Percentiles rank a stretch among this genome's conserved stretches.
phyloP scores from a whole-genome alignment of 2,329 filamentous ascomycete genomes.

The Fusarium sp. region DNA sequence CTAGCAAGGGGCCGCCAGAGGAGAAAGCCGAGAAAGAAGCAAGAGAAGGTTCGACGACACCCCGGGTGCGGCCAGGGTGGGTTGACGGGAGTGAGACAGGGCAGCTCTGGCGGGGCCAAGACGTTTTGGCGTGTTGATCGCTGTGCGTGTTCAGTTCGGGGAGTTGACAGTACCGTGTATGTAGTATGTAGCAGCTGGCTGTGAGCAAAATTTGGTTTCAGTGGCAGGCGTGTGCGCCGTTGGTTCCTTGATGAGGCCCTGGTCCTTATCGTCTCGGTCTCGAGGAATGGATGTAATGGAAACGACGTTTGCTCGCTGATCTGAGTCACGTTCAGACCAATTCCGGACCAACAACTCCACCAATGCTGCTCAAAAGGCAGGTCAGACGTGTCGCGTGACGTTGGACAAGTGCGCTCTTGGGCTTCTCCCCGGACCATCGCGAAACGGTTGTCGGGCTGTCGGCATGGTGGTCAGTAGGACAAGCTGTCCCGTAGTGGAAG shows the following conservation, averaged over 20 bases:
- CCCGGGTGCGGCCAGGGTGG: constrained; percentile 34
- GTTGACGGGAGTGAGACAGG: background rate
- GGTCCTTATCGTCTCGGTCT: background rate
- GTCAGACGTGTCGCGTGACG: constrained; percentile 31
- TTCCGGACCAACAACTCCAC: background rate
- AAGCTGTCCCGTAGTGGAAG: constrained; percentile 6
- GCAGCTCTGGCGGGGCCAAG: constrained; percentile 12
- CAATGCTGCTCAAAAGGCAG: background rate
- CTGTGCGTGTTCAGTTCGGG: constrained; percentile 13
- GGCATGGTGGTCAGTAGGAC: constrained; percentile 33
- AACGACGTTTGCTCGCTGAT: constrained; percentile 14
- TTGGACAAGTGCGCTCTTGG: constrained; percentile 5
- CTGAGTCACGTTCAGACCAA: constrained; percentile 17
- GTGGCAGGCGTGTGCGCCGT: background rate
- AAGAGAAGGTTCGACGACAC: constrained; percentile 11
- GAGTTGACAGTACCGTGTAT: constrained; percentile 1
- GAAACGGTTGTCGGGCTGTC: constrained; percentile 29
- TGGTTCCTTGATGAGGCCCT: background rate
- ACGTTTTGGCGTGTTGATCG: background rate
- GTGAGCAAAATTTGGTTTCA: background rate
- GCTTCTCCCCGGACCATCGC: constrained; percentile 24
- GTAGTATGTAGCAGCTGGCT: background rate
- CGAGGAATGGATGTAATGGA: background rate
- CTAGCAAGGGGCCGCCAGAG: background rate
- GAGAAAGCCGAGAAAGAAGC: constrained; percentile 29